phyloP scores from a whole-genome alignment of 352 stramenopile species.

The Pythium brachiatum region DNA sequence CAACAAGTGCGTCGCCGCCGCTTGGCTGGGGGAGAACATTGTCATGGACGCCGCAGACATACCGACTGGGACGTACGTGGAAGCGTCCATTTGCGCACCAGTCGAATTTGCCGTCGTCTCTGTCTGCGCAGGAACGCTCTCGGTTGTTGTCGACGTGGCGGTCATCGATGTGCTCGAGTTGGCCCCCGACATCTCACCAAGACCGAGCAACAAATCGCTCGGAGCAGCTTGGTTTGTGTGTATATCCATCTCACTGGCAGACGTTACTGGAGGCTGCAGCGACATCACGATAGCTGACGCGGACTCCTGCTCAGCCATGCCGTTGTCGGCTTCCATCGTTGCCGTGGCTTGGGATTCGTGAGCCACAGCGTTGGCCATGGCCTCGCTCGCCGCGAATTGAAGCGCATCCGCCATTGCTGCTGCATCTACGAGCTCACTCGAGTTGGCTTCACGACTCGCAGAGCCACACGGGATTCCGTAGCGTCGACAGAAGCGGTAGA shows the following conservation, averaged over 20 bases:
- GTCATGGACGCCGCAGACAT: constrained; percentile 11
- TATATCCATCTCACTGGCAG: background rate
- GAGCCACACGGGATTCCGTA: constrained; percentile 33
- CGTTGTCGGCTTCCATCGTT: background rate
- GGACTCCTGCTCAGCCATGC: background rate
- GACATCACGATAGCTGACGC: constrained; percentile 15
- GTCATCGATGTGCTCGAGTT: background rate
- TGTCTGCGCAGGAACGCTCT: background rate
- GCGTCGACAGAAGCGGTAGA: constrained; percentile 48
- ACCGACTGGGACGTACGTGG: background rate
- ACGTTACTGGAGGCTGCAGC: constrained; percentile 9
- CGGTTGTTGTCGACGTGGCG: background rate
- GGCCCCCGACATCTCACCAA: constrained; percentile 3
- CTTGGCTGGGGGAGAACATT: constrained; percentile 29
- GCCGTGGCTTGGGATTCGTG: background rate
- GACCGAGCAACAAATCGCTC: constrained; percentile 16
- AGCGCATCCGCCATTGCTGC: background rate
- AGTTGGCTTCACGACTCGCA: background rate
- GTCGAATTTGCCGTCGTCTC: background rate
- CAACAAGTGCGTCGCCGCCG: constrained; percentile 36
- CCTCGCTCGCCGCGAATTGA: background rate
- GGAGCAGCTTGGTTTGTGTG: background rate
- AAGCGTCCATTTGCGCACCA: background rate
- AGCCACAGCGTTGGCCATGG: background rate
- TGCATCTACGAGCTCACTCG: constrained; percentile 3